Evolutionary conservation across 305 asterid species (phyloP).

Genomic region (Plantago lanceolata): DNA sequence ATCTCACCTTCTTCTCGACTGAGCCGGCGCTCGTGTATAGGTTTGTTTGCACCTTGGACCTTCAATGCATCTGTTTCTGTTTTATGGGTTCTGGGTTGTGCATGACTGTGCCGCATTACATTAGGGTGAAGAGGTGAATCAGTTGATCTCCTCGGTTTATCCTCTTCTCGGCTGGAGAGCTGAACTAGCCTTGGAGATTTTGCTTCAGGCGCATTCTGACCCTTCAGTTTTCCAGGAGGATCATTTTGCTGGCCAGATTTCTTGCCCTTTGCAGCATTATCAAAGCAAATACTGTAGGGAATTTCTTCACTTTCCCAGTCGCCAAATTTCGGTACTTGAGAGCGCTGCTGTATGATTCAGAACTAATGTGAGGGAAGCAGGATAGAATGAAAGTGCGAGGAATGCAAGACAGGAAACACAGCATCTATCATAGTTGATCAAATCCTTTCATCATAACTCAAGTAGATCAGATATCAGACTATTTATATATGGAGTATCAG

Average conservation of each 20-base stretch:
- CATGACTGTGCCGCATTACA: constrained; percentile 27
- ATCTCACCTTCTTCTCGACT: constrained; percentile 58
- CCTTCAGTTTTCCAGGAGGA: constrained; percentile 31
- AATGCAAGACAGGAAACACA: background rate
- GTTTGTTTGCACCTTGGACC: constrained; percentile 33
- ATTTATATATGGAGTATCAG: too few species aligned
- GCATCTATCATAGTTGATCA: background rate
- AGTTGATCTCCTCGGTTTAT: constrained; percentile 33
- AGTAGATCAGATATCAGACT: too few species aligned
- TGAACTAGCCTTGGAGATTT: constrained; percentile 32
- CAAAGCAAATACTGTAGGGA: constrained; percentile 53
- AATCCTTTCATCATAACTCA: background rate
- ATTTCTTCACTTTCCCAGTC: constrained; percentile 64
- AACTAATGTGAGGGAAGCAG: constrained; percentile 5
- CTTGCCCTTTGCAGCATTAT: constrained; percentile 50
- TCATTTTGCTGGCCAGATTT: constrained; percentile 37
- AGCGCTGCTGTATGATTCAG: constrained; percentile 33
- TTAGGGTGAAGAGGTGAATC: constrained; percentile 38
- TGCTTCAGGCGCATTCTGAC: constrained; percentile 29
- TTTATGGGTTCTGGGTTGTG: constrained; percentile 8
- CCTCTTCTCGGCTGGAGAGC: constrained; percentile 34
- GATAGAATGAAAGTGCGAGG: background rate
- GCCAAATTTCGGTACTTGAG: constrained; percentile 58
- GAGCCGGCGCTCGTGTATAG: constrained; percentile 39
- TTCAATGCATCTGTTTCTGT: constrained; percentile 17